A percentile compares a stretch with the other conserved stretches of the same genome.
Conservation (phyloP, 1,284 basidiomycete genomes). For the Trichosporon sp. region DNA sequence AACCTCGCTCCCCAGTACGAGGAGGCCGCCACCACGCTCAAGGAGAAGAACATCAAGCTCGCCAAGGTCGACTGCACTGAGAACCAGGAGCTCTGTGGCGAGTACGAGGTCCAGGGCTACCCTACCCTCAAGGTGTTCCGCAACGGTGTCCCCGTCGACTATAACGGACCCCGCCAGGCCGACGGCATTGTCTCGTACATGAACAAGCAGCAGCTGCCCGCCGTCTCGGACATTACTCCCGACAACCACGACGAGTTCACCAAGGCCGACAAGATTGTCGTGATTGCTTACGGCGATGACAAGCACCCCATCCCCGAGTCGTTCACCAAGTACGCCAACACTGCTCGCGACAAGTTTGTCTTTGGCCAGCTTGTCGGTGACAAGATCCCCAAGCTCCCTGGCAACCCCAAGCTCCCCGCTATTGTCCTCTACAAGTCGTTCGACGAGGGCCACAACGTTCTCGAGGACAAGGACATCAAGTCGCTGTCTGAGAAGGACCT, state of each 20-base stretch:
- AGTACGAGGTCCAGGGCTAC: constrained; percentile 71
- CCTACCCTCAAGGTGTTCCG: constrained; percentile 76
- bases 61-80: constrained; percentile 96
- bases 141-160: constrained; percentile 70
- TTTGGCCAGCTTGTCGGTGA: constrained; percentile 80
- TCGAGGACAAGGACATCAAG: constrained; percentile 58
- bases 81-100: constrained; percentile 75
- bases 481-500: constrained; percentile 59
- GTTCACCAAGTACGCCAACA: constrained; percentile 74
- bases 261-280: constrained; percentile 83
- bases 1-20: constrained; percentile 85
- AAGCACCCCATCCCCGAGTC: constrained; percentile 62
- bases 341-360: constrained; percentile 84
- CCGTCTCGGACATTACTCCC: constrained; percentile 72
- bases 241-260: constrained; percentile 80
- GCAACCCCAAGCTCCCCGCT: constrained; percentile 65
- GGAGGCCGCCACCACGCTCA: constrained; percentile 87
- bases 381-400: constrained; percentile 62
- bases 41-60: constrained; percentile 80
- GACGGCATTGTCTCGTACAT: constrained; percentile 98
- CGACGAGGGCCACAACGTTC: constrained; percentile 76
- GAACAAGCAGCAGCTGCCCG: constrained; percentile 97
- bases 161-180: constrained; percentile 82
- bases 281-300: constrained; percentile 73
- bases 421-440: constrained; percentile 90